Conservation (phyloP, 352 stramenopile species). For the Phytophthora pseudosyringae region DNA sequence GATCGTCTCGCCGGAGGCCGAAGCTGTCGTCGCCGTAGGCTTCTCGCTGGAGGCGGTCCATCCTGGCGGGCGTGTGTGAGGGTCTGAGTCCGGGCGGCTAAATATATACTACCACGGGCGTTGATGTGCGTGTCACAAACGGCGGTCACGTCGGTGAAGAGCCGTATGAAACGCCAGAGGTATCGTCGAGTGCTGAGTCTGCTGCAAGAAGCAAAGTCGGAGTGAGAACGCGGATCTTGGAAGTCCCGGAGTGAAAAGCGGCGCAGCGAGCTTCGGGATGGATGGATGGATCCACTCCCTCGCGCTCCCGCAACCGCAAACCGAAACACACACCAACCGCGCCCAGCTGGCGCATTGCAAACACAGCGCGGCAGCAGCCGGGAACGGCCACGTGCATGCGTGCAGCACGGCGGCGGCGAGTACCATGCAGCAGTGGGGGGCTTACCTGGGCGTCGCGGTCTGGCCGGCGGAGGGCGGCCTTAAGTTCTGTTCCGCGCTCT, state of each 20-base stretch:
- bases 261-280: constrained; percentile 22
- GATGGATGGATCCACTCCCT: constrained; percentile 39
- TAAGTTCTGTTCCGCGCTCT: constrained; percentile 34
- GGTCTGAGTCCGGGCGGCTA: constrained; percentile 17
- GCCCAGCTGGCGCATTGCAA: constrained; percentile 37
- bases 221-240: constrained; percentile 40
- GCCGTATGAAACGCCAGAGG: constrained; percentile 33
- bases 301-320: constrained; percentile 29
- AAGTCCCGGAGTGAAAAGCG: constrained; percentile 28
- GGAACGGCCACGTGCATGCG: neutral
- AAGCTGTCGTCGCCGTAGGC: constrained; percentile 38
- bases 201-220: constrained; percentile 20
- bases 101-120: constrained; percentile 27
- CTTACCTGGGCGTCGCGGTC: constrained; percentile 33
- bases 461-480: constrained; percentile 12
- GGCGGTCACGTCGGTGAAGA: constrained; percentile 26
- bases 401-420: constrained; percentile 7
- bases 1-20: constrained; percentile 27
- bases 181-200: constrained; percentile 25
- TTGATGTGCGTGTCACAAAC: constrained; percentile 25
- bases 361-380: constrained; percentile 6
- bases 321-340: constrained; percentile 28
- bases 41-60: constrained; percentile 37
- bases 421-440: constrained; percentile 2
- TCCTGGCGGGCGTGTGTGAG: constrained; percentile 11